Evolutionary conservation across 306 rosid species (phyloP).

Genomic region (Vigna hirtella): DNA sequence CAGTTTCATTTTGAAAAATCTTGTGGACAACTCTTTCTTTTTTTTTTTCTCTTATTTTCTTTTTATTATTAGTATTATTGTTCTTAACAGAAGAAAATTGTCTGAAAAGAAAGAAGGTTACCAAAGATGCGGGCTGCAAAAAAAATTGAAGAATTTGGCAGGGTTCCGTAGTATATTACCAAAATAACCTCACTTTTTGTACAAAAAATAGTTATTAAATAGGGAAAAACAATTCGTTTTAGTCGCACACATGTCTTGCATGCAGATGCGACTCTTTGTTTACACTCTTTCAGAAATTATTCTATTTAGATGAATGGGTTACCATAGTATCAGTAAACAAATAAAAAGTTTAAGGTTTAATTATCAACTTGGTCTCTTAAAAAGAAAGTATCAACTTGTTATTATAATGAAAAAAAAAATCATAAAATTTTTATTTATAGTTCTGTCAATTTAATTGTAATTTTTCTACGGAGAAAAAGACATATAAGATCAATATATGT

Average conservation of each 20-base stretch:
- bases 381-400: too few species aligned
- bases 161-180: conserved; percentile 43
- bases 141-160: conserved; percentile 52
- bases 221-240: not conserved
- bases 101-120: conserved; percentile 60
- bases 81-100: conserved; percentile 52
- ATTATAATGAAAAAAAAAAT: too few species aligned
- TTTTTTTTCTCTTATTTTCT: not conserved
- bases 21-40: not conserved
- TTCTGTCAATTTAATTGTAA: too few species aligned
- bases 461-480: too few species aligned
- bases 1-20: not conserved
- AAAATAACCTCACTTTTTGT: conserved; percentile 24
- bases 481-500: too few species aligned
- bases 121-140: conserved; percentile 75
- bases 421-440: too few species aligned
- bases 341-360: too few species aligned
- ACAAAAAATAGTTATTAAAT: not conserved
- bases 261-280: not conserved
- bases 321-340: not conserved
- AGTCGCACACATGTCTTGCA: conserved; percentile 16
- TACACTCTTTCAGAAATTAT: not conserved
- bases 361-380: too few species aligned
- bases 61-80: not conserved
- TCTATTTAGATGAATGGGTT: not conserved